These are phyloP conservation scores for rapeseed (Brassica napus) DNA, from an alignment of 345 rosid species.

Conservation along the genomic window DNA sequence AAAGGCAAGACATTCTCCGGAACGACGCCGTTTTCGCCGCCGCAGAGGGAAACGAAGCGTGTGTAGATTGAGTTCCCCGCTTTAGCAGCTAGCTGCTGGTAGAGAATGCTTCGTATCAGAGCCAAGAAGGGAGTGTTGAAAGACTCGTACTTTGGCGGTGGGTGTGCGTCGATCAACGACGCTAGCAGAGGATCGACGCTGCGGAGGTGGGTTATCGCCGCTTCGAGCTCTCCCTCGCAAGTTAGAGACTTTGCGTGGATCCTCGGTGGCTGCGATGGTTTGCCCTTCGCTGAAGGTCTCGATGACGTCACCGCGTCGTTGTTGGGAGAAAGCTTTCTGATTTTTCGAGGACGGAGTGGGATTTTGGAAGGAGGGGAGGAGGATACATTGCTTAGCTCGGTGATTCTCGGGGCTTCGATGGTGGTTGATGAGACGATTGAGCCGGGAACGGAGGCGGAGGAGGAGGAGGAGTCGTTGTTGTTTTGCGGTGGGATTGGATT, in stretches of 20 bases:
- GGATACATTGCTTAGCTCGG: constrained; percentile 44
- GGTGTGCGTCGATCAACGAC: constrained; percentile 64
- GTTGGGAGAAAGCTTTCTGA: constrained; percentile 73
- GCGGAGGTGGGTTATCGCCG: constrained; percentile 76
- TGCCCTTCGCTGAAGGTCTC: constrained; percentile 34
- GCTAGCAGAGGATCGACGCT: constrained; percentile 68
- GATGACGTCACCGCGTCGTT: constrained; percentile 31
- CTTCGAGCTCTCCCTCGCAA: constrained; percentile 80
- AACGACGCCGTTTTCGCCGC: constrained; percentile 69
- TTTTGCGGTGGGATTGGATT: constrained; percentile 38
- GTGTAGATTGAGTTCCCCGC: constrained; percentile 92
- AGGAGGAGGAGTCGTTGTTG: constrained; percentile 23
- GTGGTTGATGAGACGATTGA: constrained; percentile 36
- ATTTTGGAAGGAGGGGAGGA: constrained; percentile 78
- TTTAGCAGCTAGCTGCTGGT: constrained; percentile 85
- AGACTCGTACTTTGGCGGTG: constrained; percentile 74
- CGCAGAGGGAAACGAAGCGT: constrained; percentile 80
- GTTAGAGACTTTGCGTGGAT: constrained; percentile 69
- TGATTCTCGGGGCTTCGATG: constrained; percentile 27
- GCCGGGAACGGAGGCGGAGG: constrained; percentile 32
- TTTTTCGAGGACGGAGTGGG: constrained; percentile 88
- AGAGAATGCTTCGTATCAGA: constrained; percentile 82
- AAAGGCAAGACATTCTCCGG: constrained; percentile 74
- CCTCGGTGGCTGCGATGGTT: constrained; percentile 47
- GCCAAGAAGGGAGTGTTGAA: constrained; percentile 85